Conservation (phyloP, 805 yeast genomes). For the Candida patagonica region DNA sequence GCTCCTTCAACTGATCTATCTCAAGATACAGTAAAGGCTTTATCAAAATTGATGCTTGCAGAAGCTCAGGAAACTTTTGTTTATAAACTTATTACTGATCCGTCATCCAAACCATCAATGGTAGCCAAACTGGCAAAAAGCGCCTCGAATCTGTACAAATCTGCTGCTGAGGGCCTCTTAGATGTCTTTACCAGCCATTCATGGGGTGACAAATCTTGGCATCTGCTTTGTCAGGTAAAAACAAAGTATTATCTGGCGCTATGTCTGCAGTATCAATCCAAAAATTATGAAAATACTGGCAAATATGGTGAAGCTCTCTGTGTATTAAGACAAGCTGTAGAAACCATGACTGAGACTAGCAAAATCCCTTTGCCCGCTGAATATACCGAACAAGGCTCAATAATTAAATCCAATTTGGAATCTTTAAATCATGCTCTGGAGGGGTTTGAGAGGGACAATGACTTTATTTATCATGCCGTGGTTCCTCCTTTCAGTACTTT, state of each 20-base stretch:
- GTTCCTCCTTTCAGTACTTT: conserved; percentile 55
- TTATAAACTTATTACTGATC: conserved; percentile 42
- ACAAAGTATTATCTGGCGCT: conserved; percentile 46
- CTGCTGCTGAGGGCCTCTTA: conserved; percentile 37
- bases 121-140: conserved; percentile 68
- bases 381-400: conserved; percentile 15
- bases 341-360: conserved; percentile 17
- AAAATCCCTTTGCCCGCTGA: conserved; percentile 18
- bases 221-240: conserved; percentile 42
- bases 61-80: conserved; percentile 85
- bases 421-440: conserved; percentile 25
- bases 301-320: conserved; percentile 76
- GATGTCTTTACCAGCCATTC: conserved; percentile 23
- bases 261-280: conserved; percentile 51
- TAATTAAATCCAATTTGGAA: conserved; percentile 20
- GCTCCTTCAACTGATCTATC: conserved; percentile 77
- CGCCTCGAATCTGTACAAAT: conserved; percentile 45
- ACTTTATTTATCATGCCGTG: conserved; percentile 73
- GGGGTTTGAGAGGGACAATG: conserved; percentile 68
- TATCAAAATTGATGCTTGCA: conserved; percentile 60
- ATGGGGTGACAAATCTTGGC: conserved; percentile 44
- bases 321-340: conserved; percentile 43
- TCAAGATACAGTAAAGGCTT: conserved; percentile 56
- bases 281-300: conserved; percentile 41
- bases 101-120: conserved; percentile 49